Percentiles rank a stretch among this genome's conserved stretches.
These are phyloP conservation scores for Cucurbita ficifolia DNA, from an alignment of 306 rosid genomes.

Conservation along the genomic window DNA sequence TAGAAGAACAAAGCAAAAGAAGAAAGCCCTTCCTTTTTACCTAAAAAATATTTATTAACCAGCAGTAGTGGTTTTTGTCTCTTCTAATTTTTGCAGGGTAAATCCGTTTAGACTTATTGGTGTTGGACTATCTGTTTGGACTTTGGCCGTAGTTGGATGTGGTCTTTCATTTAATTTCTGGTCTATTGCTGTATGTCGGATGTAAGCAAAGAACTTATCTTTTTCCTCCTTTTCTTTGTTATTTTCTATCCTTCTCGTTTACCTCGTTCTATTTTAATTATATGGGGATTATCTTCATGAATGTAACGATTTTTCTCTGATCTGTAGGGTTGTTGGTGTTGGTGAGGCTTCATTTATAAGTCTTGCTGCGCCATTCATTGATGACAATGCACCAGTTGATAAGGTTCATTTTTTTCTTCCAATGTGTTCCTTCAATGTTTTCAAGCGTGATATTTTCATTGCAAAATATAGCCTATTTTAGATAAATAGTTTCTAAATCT, in stretches of 20 bases:
- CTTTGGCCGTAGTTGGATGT: constrained; percentile 43
- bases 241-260: neutral
- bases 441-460: neutral
- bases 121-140: constrained; percentile 82
- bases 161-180: constrained; percentile 54
- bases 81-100: constrained; percentile 32
- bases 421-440: neutral
- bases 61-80: neutral
- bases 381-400: constrained; percentile 68
- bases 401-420: constrained; percentile 33
- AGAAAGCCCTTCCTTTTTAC: neutral
- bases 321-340: constrained; percentile 63
- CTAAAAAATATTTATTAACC: neutral
- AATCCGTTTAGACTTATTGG: constrained; percentile 83
- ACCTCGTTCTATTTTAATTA: neutral
- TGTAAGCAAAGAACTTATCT: constrained; percentile 33
- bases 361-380: constrained; percentile 92
- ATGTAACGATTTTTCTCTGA: neutral
- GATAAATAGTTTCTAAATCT: neutral
- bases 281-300: constrained; percentile 1
- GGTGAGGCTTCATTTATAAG: constrained; percentile 93
- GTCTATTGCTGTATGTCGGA: constrained; percentile 68
- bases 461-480: neutral
- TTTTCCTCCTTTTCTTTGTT: neutral
- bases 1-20: neutral